phyloP scores from a whole-genome alignment of 805 yeast species.

The Sugiyamaella marilandica region DNA sequence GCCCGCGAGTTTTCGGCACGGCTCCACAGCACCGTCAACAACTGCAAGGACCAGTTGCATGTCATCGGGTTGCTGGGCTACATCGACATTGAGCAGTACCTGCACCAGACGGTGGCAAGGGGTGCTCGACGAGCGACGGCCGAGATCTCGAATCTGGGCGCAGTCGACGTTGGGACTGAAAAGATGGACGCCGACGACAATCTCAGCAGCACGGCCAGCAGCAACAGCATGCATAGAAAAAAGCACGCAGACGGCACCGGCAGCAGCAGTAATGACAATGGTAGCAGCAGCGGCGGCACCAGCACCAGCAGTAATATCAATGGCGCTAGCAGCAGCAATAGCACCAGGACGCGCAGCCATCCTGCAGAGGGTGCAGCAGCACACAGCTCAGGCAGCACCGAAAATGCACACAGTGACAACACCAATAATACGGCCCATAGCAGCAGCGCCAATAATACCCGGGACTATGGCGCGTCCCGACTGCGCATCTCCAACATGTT shows the following conservation, averaged over 20 bases:
- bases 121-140: slow-evolving; percentile 8
- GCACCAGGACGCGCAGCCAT: too few species aligned
- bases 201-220: background rate
- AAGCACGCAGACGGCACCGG: background rate
- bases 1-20: background rate
- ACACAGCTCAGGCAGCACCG: background rate
- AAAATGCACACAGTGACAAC: background rate
- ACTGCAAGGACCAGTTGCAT: slow-evolving; percentile 1
- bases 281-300: too few species aligned
- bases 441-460: too few species aligned
- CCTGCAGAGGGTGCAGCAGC: too few species aligned
- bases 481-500: slow-evolving; percentile 7
- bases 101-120: slow-evolving; percentile 1
- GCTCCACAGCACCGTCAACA: background rate
- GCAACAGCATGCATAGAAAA: background rate
- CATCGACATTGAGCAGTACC: slow-evolving; percentile 13
- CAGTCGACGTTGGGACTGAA: background rate
- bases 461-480: too few species aligned
- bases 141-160: slow-evolving; percentile 22
- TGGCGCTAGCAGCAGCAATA: background rate
- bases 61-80: slow-evolving; percentile 11
- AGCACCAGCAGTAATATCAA: background rate
- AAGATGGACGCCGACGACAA: too few species aligned
- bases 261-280: background rate
- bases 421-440: background rate